These are phyloP conservation scores for Kurtzmaniella quercitrusa DNA, from an alignment of 1,139 yeast species.

Conservation along the genomic window DNA sequence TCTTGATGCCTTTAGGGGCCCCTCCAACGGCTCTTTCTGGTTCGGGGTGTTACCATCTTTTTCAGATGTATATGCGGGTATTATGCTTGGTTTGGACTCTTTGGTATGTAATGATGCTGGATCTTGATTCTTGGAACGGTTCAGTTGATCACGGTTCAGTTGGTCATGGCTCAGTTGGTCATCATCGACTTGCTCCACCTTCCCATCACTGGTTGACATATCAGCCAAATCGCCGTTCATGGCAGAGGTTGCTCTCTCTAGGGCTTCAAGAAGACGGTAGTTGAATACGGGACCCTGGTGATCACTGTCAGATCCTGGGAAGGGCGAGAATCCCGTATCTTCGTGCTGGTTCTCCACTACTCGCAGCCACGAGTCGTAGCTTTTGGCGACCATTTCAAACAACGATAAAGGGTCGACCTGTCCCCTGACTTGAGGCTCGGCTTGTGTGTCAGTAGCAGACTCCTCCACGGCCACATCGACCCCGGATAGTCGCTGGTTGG, in stretches of 20 bases:
- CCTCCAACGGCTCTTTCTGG: background rate
- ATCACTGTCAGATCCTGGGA: constrained; percentile 21
- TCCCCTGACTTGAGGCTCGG: background rate
- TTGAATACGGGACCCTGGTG: constrained; percentile 23
- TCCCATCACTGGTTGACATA: constrained; percentile 7
- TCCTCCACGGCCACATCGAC: background rate
- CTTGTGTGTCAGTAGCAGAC: too few relatives aligned
- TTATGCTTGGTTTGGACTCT: background rate
- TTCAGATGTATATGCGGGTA: background rate
- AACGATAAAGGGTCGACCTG: constrained; percentile 21
- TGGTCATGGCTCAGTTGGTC: too few relatives aligned
- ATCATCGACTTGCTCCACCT: too few relatives aligned
- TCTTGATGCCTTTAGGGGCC: background rate
- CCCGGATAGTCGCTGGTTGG: constrained; percentile 1
- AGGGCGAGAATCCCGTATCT: constrained; percentile 26
- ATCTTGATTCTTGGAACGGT: too few relatives aligned
- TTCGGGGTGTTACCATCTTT: background rate
- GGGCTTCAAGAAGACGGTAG: constrained; percentile 28
- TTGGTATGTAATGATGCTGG: too few relatives aligned
- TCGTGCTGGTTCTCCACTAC: constrained; percentile 25
- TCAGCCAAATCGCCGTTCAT: constrained; percentile 9
- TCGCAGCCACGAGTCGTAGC: constrained; percentile 38
- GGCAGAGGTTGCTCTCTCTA: constrained; percentile 24
- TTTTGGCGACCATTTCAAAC: constrained; percentile 33
- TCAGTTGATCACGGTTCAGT: too few relatives aligned